Percentiles rank a stretch among this genome's conserved stretches.
phyloP scores from a whole-genome alignment of 306 rosid genomes.

The Pachyrhizus erosus region DNA sequence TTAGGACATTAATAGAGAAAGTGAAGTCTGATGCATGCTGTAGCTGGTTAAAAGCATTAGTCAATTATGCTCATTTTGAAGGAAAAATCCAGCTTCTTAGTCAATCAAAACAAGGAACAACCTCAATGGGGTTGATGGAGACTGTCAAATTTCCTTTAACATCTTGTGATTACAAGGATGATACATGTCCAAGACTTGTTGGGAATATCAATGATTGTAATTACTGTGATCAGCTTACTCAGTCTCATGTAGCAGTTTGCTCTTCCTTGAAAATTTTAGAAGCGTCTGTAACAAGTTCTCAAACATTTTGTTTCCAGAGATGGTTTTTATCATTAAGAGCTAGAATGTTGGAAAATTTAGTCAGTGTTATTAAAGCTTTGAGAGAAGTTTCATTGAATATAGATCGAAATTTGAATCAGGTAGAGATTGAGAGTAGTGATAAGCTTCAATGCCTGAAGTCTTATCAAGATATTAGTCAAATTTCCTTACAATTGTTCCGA shows the following conservation, averaged over 20 bases:
- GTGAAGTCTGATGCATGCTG: conserved; percentile 26
- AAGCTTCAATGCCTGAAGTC: conserved; percentile 1
- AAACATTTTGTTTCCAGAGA: conserved; percentile 61
- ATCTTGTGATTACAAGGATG: conserved; percentile 31
- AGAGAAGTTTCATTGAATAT: conserved; percentile 34
- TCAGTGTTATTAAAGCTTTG: conserved; percentile 43
- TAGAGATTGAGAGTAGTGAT: conserved; percentile 30
- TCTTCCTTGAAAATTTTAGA: conserved; percentile 62
- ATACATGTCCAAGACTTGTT: conserved; percentile 35
- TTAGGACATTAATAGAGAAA: neutral
- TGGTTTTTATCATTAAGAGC: conserved; percentile 72
- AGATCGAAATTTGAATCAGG: conserved; percentile 9
- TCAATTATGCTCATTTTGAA: conserved; percentile 59
- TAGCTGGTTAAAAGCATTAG: conserved; percentile 42
- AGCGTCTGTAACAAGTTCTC: conserved; percentile 40
- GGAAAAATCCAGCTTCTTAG: conserved; percentile 46
- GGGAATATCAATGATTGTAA: conserved; percentile 24
- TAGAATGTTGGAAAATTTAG: conserved; percentile 51
- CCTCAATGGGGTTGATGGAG: conserved; percentile 45
- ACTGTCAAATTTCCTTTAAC: conserved; percentile 33
- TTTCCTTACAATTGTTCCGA: conserved; percentile 51
- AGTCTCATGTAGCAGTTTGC: conserved; percentile 51
- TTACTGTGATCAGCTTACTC: conserved; percentile 47
- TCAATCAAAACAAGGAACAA: conserved; percentile 46
- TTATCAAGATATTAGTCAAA: conserved; percentile 44